These are phyloP conservation scores for Aspergillus unguis DNA, from an alignment of 2,329 filamentous ascomycete species.

Conservation along the genomic window DNA sequence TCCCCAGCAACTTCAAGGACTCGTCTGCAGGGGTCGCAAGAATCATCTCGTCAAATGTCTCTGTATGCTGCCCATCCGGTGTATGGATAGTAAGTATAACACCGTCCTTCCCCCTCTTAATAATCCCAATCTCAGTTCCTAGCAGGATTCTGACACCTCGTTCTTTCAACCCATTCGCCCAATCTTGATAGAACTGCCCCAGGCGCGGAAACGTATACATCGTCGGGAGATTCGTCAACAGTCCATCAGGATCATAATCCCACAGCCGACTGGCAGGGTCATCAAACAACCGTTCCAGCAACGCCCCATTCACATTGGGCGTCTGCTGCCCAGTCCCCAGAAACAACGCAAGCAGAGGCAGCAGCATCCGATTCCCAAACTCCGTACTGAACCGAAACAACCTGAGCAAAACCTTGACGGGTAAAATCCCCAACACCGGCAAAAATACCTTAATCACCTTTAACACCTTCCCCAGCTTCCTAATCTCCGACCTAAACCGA, in stretches of 20 bases:
- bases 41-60: constrained; percentile 55
- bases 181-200: constrained; percentile 55
- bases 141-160: constrained; percentile 57
- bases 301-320: constrained; percentile 65
- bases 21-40: constrained; percentile 57
- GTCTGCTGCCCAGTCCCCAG: constrained; percentile 73
- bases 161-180: constrained; percentile 49
- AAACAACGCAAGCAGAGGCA: constrained; percentile 70
- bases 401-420: constrained; percentile 62
- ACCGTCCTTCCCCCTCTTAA: constrained; percentile 50
- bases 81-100: constrained; percentile 41
- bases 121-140: constrained; percentile 32
- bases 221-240: constrained; percentile 53
- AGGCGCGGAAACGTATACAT: constrained; percentile 63
- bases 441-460: constrained; percentile 55
- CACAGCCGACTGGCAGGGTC: constrained; percentile 60
- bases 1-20: constrained; percentile 52
- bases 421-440: constrained; percentile 55
- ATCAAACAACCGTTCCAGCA: constrained; percentile 60
- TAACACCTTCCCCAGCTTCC: constrained; percentile 53
- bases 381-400: constrained; percentile 67
- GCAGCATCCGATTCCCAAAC: constrained; percentile 67
- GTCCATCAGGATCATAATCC: constrained; percentile 55
- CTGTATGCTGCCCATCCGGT: constrained; percentile 17
- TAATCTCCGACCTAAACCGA: constrained; percentile 55